These are phyloP conservation scores for Helicostylum pulchrum DNA, from an alignment of 192 early-diverging fungal genomes.

Conservation along the genomic window DNA sequence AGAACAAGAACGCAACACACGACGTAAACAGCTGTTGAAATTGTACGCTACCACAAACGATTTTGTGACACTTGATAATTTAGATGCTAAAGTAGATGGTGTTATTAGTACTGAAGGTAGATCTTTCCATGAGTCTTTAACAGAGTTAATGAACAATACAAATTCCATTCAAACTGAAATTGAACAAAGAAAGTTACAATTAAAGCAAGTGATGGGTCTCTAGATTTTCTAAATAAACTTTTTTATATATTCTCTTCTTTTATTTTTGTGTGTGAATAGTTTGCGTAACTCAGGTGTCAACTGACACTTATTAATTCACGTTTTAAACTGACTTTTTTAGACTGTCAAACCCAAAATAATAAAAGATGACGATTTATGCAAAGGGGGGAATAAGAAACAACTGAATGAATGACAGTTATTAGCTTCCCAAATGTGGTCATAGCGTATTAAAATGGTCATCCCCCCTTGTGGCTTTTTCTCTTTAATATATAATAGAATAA, in stretches of 20 bases:
- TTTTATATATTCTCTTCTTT: not conserved
- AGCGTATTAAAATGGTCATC: slow-evolving; percentile 4
- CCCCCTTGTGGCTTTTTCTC: no score
- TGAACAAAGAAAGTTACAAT: slow-evolving; percentile 16
- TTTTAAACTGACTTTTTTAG: slow-evolving; percentile 4
- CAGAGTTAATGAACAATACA: slow-evolving; percentile 18
- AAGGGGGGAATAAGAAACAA: no score
- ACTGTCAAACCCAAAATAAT: not conserved
- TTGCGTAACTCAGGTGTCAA: slow-evolving; percentile 17
- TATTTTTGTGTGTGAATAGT: not conserved
- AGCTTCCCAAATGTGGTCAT: slow-evolving; percentile 4
- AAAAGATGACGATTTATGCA: slow-evolving; percentile 1
- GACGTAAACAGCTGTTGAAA: slow-evolving; percentile 17
- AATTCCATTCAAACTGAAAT: slow-evolving; percentile 15
- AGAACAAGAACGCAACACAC: not conserved
- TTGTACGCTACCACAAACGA: slow-evolving; percentile 24
- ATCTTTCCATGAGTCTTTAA: slow-evolving; percentile 19
- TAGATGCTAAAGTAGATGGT: slow-evolving; percentile 27
- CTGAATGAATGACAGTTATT: no score
- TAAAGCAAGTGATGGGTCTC: slow-evolving; percentile 30
- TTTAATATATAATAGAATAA: no score
- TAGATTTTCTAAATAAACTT: not conserved
- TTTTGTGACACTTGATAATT: slow-evolving; percentile 33
- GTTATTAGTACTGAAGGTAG: slow-evolving; percentile 13
- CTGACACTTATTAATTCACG: slow-evolving; percentile 13